A percentile compares a stretch with the other conserved stretches of the same genome.
Conservation (phyloP, 2,329 filamentous ascomycete species). For the Clonostachys byssicola region DNA sequence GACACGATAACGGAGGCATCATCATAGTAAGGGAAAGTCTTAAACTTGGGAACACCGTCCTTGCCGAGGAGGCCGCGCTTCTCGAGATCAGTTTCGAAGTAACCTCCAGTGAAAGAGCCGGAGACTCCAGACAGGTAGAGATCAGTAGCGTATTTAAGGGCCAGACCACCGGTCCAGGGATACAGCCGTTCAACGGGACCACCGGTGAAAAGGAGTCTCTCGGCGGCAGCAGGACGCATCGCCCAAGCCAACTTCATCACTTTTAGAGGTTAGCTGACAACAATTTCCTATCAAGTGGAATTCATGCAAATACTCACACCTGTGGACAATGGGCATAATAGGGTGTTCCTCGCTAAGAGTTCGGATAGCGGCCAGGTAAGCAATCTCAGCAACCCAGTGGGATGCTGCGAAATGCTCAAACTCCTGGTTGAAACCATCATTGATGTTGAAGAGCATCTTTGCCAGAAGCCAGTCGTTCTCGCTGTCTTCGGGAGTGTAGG, state of each 20-base stretch:
- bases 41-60: conserved; percentile 24
- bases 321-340: conserved; percentile 26
- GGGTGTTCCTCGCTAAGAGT: conserved; percentile 40
- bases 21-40: conserved; percentile 37
- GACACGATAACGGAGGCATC: conserved; percentile 29
- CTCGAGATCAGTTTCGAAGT: conserved; percentile 29
- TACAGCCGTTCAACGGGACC: too few species aligned
- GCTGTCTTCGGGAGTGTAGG: conserved; percentile 40
- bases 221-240: too few species aligned
- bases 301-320: conserved; percentile 21
- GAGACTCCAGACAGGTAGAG: conserved; percentile 19
- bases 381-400: conserved; percentile 36
- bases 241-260: neutral
- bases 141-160: conserved; percentile 15
- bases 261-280: neutral
- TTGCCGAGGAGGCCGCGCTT: conserved; percentile 32
- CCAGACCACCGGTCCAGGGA: conserved; percentile 4
- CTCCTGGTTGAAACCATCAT: conserved; percentile 39
- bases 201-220: too few species aligned
- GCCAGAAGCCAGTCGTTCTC: conserved; percentile 44
- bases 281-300: conserved; percentile 14
- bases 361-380: conserved; percentile 37
- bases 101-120: conserved; percentile 24
- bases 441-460: conserved; percentile 43
- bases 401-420: conserved; percentile 36